A percentile compares a stretch with the other conserved stretches of the same genome.
phyloP scores from a whole-genome alignment of 345 rosid genomes.

The Eutrema heterophyllum region DNA sequence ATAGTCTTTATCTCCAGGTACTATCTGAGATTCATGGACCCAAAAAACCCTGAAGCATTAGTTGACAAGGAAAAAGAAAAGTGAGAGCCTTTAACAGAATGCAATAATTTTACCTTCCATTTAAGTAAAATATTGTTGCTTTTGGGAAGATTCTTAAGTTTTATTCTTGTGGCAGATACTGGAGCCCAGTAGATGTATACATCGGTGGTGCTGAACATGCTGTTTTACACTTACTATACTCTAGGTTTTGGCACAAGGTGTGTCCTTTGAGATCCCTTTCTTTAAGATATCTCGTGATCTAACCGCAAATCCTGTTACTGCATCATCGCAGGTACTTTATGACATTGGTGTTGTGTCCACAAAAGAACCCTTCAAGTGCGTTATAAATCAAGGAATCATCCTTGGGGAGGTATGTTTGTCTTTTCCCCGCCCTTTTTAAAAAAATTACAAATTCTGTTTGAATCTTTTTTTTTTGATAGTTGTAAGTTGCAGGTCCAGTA shows the following conservation, averaged over 20 bases:
- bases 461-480: slow-evolving; percentile 27
- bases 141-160: not conserved
- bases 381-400: slow-evolving; percentile 95
- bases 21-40: slow-evolving; percentile 96
- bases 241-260: slow-evolving; percentile 99
- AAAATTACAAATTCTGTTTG: not conserved
- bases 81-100: slow-evolving; percentile 38
- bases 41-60: slow-evolving; percentile 62
- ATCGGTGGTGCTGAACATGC: slow-evolving; percentile 99
- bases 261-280: not conserved
- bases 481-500: slow-evolving; percentile 68
- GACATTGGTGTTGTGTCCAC: slow-evolving; percentile 92
- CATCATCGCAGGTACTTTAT: slow-evolving; percentile 64
- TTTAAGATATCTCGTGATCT: not conserved
- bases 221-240: slow-evolving; percentile 84
- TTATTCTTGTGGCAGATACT: slow-evolving; percentile 49
- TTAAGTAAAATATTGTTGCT: not conserved
- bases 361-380: slow-evolving; percentile 93
- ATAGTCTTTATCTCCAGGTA: slow-evolving; percentile 51
- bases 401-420: slow-evolving; percentile 76
- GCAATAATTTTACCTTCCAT: not conserved
- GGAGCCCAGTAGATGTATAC: slow-evolving; percentile 94
- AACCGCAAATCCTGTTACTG: slow-evolving; percentile 9
- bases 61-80: slow-evolving; percentile 75
- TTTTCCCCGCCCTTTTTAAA: not conserved